Evolutionary conservation across 352 stramenopile genomes (phyloP).

Genomic region (Phytophthora cactorum): DNA sequence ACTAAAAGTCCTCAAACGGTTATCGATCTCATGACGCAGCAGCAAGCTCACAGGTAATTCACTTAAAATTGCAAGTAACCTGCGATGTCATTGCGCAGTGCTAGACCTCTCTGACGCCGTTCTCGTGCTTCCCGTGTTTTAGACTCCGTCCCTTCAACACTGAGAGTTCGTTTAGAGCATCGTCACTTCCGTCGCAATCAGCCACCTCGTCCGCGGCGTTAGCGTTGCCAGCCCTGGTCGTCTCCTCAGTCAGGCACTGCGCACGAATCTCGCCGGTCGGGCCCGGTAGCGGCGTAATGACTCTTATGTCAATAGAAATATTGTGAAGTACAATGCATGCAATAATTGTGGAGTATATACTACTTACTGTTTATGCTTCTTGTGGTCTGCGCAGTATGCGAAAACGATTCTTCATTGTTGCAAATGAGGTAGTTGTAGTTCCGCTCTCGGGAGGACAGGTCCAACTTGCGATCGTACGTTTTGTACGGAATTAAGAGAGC

Average conservation of each 20-base stretch:
- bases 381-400: constrained; percentile 2
- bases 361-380: constrained; percentile 2
- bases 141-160: not conserved
- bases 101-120: constrained; percentile 5
- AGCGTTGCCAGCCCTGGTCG: not conserved
- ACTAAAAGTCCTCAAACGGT: not conserved
- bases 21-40: not conserved
- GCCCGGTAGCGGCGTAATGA: not conserved
- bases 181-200: too few relatives aligned
- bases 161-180: too few relatives aligned
- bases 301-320: not conserved
- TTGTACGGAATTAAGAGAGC: constrained; percentile 1
- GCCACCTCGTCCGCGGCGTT: too few relatives aligned
- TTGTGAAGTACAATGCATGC: constrained; percentile 5
- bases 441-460: not conserved
- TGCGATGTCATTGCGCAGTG: constrained; percentile 7
- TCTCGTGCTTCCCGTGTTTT: constrained; percentile 4
- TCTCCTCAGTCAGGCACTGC: not conserved
- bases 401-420: constrained; percentile 3
- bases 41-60: constrained; percentile 1
- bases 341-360: constrained; percentile 3
- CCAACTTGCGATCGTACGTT: not conserved
- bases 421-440: constrained; percentile 7
- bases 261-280: not conserved
- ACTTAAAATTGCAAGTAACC: constrained; percentile 2